Base-by-base conservation (phyloP, 768 basidiomycete genomes). In the Psilocybe cyanescens region DNA sequence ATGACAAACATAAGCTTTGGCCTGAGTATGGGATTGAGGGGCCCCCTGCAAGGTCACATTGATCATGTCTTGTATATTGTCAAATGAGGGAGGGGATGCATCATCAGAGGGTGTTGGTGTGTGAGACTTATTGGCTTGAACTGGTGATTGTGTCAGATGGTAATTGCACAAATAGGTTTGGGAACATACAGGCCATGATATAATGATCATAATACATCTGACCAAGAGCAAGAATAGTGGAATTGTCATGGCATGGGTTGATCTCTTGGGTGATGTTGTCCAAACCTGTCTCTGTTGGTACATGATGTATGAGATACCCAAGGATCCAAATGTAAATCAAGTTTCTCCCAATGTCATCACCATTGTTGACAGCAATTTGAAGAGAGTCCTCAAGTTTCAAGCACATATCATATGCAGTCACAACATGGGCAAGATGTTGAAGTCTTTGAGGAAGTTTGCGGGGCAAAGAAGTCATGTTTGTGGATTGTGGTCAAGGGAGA, bases 191-290 rank as follows among this genome's bases (percentile, higher is more conserved):
- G 6, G 67, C 63, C 56, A 70, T 52, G 50, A 73, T 67, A 68
- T 57, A 70, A 59, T 72, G 68, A 63, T 71, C 64, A 53, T 62
- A 67, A 61, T 74, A 72, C 64, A 68, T 60, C 69, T 61, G 54
- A 70, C 72, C 59, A 69, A 37, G 14, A 47, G 30, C 41, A 69
- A 61, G 58, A 71, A n/a, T 17, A 58, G 33, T 11, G 63, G 65
- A 44, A 3, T 14, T 24, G 24, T 2, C 24, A 24, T 24, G 24
- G 24, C 24, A 24, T 24, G 24, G 2, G 24, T 24, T 24, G 16
- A 71, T 65, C 44, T 71, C 67, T 11, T 55, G 7, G 30, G 64
- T 61, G 24, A 71, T 47, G 2, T 31, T 59, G 39, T 48, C 56
- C 51, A 65, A 55, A 19, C 64, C 69, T 30, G 4, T 48, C 24